These are phyloP conservation scores for Lophiostoma macrostomum DNA, from an alignment of 495 filamentous ascomycete genomes.

Conservation along the genomic window DNA sequence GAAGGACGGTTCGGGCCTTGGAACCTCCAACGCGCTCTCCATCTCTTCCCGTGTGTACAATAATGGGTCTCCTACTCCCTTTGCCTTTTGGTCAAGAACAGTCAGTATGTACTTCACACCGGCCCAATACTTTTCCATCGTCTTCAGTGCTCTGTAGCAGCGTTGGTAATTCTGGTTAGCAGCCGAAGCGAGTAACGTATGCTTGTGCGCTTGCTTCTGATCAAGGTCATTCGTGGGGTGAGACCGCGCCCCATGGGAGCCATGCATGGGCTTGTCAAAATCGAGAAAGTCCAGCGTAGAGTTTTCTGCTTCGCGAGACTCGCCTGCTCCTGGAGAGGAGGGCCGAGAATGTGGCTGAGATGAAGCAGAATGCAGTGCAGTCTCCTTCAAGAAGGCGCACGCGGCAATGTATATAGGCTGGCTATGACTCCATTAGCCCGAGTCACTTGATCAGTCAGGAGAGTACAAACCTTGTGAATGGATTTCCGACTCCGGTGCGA, in stretches of 20 bases:
- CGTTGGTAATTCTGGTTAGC: slow-evolving; percentile 77
- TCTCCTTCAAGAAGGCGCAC: slow-evolving; percentile 81
- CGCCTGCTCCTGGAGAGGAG: slow-evolving; percentile 21
- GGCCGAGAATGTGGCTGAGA: slow-evolving; percentile 56
- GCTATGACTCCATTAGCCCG: no score
- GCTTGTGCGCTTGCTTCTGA: slow-evolving; percentile 47
- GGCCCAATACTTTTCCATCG: slow-evolving; percentile 75
- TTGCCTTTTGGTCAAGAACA: slow-evolving; percentile 80
- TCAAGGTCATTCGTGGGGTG: slow-evolving; percentile 9
- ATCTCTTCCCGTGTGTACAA: slow-evolving; percentile 76
- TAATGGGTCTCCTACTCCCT: slow-evolving; percentile 77
- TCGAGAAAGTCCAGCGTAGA: slow-evolving; percentile 46
- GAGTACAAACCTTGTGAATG: slow-evolving; percentile 58
- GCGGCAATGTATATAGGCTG: slow-evolving; percentile 89
- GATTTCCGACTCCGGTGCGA: slow-evolving; percentile 77
- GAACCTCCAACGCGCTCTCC: slow-evolving; percentile 55
- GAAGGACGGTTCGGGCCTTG: slow-evolving; percentile 43
- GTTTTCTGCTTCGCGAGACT: slow-evolving; percentile 3
- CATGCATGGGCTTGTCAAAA: slow-evolving; percentile 23
- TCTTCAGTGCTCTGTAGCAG: slow-evolving; percentile 75
- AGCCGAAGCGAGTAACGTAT: slow-evolving; percentile 68
- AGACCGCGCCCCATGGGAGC: slow-evolving; percentile 10
- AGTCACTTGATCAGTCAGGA: background rate
- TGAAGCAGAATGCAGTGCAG: slow-evolving; percentile 52
- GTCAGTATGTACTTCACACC: slow-evolving; percentile 83